These are phyloP conservation scores for Chrysopogon serrulatus DNA, from an alignment of 176 grass and related monocot genomes.

Conservation along the genomic window DNA sequence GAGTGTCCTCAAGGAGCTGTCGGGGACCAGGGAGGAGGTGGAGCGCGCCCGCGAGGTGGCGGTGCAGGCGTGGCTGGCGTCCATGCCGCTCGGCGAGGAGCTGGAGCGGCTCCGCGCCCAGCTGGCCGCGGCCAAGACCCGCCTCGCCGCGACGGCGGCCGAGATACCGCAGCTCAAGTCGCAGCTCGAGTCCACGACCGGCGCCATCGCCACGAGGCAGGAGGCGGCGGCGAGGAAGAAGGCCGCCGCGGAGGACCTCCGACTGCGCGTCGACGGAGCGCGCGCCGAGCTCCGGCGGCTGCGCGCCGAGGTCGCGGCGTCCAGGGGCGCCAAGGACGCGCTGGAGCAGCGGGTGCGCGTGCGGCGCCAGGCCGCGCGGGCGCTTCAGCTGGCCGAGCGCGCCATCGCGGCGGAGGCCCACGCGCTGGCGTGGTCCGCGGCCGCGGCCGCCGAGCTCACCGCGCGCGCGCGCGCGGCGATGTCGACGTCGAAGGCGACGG, in stretches of 20 bases:
- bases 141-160: conserved; percentile 26
- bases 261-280: not conserved
- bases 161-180: conserved; percentile 26
- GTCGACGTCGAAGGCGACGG: not conserved
- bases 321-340: conserved; percentile 11
- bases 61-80: conserved; percentile 20
- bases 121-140: conserved; percentile 25
- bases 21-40: conserved; percentile 26
- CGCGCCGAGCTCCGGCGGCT: conserved; percentile 16
- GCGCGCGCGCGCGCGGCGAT: not conserved
- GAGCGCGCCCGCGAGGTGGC: conserved; percentile 23
- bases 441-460: not conserved
- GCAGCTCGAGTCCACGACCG: conserved; percentile 29
- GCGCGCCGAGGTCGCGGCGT: conserved; percentile 12
- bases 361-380: conserved; percentile 22
- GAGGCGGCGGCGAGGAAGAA: conserved; percentile 21
- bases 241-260: conserved; percentile 22
- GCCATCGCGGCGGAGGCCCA: conserved; percentile 33
- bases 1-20: not conserved
- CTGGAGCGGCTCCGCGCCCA: conserved; percentile 27
- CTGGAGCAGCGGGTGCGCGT: conserved; percentile 26
- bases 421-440: conserved; percentile 28
- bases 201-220: not conserved
- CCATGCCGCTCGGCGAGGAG: conserved; percentile 35
- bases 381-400: conserved; percentile 29